phyloP scores from a whole-genome alignment of 2,329 filamentous ascomycete species.

The Fusarium sp. region DNA sequence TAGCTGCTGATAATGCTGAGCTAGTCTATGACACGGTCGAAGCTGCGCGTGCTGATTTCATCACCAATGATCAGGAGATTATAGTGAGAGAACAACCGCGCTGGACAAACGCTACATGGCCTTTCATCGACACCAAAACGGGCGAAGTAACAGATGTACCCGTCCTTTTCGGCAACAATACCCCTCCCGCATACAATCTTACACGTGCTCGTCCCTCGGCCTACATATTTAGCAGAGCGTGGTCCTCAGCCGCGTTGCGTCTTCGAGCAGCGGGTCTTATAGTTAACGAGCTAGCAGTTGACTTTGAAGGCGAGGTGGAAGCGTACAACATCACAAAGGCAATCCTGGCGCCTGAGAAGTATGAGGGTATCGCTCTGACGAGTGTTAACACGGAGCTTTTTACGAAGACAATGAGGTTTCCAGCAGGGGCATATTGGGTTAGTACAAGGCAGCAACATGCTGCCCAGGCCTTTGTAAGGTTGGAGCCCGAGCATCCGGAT shows the following conservation, averaged over 20 bases:
- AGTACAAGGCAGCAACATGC: conserved; percentile 54
- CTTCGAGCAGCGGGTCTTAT: conserved; percentile 47
- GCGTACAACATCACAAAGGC: conserved; percentile 47
- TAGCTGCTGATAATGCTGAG: conserved; percentile 49
- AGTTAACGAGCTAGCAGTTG: conserved; percentile 42
- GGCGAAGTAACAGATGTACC: conserved; percentile 49
- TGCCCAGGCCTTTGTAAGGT: conserved; percentile 48
- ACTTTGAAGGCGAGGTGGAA: conserved; percentile 49
- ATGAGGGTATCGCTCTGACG: conserved; percentile 48
- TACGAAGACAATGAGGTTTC: conserved; percentile 42
- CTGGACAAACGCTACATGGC: conserved; percentile 36
- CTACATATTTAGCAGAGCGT: conserved; percentile 51
- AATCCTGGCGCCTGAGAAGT: conserved; percentile 35
- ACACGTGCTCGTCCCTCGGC: conserved; percentile 52
- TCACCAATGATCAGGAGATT: conserved; percentile 42
- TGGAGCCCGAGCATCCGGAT: conserved; percentile 54
- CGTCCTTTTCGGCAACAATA: conserved; percentile 50
- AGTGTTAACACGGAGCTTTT: conserved; percentile 43
- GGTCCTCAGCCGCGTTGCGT: conserved; percentile 48
- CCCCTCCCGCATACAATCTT: conserved; percentile 47
- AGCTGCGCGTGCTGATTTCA: conserved; percentile 47
- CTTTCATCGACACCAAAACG: conserved; percentile 46
- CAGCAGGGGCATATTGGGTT: conserved; percentile 51
- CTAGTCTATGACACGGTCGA: conserved; percentile 49
- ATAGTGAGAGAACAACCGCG: conserved; percentile 42